phyloP scores from a whole-genome alignment of 345 rosid genomes.

The Eucalyptus brandiana region DNA sequence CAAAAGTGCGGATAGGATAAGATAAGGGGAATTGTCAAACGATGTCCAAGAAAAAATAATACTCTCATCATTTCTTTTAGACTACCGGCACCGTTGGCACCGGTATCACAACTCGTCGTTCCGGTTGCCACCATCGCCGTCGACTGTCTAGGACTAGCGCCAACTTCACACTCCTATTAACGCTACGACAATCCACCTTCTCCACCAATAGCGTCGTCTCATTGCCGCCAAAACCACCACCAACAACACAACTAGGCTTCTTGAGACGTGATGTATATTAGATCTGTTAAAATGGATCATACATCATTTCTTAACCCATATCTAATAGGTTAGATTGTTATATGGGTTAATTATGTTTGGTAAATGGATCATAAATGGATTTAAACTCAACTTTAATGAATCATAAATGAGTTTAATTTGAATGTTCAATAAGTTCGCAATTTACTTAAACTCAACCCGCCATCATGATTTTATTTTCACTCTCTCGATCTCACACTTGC shows the following conservation, averaged over 20 bases:
- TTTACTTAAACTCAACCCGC: too few species aligned
- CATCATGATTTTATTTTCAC: too few species aligned
- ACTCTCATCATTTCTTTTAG: neutral
- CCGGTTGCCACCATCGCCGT: neutral
- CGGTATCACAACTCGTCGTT: neutral
- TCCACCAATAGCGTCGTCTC: neutral
- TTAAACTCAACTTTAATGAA: too few species aligned
- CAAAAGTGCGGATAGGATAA: neutral
- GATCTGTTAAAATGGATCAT: neutral
- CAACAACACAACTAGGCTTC: neutral
- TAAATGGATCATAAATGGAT: too few species aligned
- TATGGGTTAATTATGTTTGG: too few species aligned
- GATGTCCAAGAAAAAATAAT: neutral
- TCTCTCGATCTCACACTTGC: accelerated
- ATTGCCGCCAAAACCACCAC: neutral
- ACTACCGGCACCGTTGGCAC: neutral
- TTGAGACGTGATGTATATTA: neutral
- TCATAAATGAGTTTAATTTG: too few species aligned
- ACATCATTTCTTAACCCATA: neutral
- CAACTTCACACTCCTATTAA: neutral
- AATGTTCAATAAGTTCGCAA: accelerated
- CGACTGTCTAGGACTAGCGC: neutral
- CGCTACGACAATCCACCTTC: neutral
- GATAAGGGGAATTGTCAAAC: neutral
- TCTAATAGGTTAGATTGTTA: neutral